Evolutionary conservation across 2,329 filamentous ascomycete species (phyloP), one percentile per base, ranked within the genome.

Genomic region (Intubia oerlemansii): DNA sequence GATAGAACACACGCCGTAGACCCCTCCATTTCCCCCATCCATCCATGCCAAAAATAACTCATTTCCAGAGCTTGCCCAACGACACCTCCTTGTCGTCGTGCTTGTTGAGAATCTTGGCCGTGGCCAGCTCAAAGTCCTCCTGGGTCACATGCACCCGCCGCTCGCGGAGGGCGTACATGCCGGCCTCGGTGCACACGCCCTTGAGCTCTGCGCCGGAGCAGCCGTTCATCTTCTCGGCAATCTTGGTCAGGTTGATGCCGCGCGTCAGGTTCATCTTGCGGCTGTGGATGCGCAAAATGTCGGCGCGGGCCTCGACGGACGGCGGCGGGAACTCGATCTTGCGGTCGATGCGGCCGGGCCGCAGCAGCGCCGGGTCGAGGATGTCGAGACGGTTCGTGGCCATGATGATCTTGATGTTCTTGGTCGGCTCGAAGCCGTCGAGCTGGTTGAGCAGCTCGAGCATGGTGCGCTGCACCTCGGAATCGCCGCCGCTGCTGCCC

Each of bases 321-420:
- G 88, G 88, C 32, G 88, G 88, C 9, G 88, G 88, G 56, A 98
- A 98, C 54, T 98, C 88, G 47, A 95, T 95, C 63, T 95, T 95
- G 44, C 88, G 68, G 61, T 98, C 88, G 51, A 98, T 95, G 44
- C 88, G 79, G 29, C 88, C 88, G n/a, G 88, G 88, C 42, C 88
- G 75, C 40, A 98, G 63, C 25, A 98, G 66, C 2, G 88, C 88
- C 3, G 88, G 88, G 50, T 98, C 88, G 26, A 98, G 68, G 38
- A 98, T 95, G 44, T 98, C 88, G 38, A 98, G 67, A 49, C 88
- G 79, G 55, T 98, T 98, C 27, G 88, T 98, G 31, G 88, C 88
- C 85, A 98, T 98, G 57, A 98, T 91, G 51, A 98, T 81, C 56
- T 98, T 98, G 70, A 98, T 98, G 56, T 95, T 95, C 62, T 98